Percentiles rank a stretch among this genome's conserved stretches.
Evolutionary conservation across 441 rosid genomes (phyloP).

Genomic region (Biscutella laevigata): DNA sequence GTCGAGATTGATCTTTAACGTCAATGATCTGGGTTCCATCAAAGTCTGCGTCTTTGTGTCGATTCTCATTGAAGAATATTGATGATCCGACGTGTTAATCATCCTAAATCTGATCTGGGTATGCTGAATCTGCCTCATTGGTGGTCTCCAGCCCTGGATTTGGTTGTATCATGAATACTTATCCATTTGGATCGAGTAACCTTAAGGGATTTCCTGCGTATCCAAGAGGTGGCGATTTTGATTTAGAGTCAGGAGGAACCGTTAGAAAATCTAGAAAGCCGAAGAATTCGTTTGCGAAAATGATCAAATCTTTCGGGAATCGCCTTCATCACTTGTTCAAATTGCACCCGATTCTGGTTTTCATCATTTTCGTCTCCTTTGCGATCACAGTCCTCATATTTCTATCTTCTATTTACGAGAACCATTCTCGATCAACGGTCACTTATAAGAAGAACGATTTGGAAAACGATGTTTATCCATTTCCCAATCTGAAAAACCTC

Average conservation of each 20-base stretch:
- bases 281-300: slow-evolving; percentile 39
- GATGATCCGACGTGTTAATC: slow-evolving; percentile 17
- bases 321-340: slow-evolving; percentile 49
- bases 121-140: slow-evolving; percentile 34
- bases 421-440: slow-evolving; percentile 24
- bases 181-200: slow-evolving; percentile 37
- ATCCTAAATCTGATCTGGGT: slow-evolving; percentile 24
- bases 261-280: slow-evolving; percentile 49
- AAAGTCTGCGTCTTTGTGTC: slow-evolving; percentile 10
- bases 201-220: slow-evolving; percentile 65
- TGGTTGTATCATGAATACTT: slow-evolving; percentile 50
- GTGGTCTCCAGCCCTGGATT: slow-evolving; percentile 25
- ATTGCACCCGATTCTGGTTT: slow-evolving; percentile 49
- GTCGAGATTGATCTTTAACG: background rate
- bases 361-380: slow-evolving; percentile 43
- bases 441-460: slow-evolving; percentile 27
- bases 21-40: slow-evolving; percentile 10
- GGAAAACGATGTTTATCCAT: slow-evolving; percentile 45
- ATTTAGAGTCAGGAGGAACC: slow-evolving; percentile 69
- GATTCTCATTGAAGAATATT: background rate
- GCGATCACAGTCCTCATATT: slow-evolving; percentile 52
- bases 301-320: slow-evolving; percentile 48
- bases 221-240: slow-evolving; percentile 55
- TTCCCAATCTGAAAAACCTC: slow-evolving; percentile 56
- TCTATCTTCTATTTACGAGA: slow-evolving; percentile 46